Conservation (phyloP, 208 protist genomes). For the Leishmania arabica region DNA sequence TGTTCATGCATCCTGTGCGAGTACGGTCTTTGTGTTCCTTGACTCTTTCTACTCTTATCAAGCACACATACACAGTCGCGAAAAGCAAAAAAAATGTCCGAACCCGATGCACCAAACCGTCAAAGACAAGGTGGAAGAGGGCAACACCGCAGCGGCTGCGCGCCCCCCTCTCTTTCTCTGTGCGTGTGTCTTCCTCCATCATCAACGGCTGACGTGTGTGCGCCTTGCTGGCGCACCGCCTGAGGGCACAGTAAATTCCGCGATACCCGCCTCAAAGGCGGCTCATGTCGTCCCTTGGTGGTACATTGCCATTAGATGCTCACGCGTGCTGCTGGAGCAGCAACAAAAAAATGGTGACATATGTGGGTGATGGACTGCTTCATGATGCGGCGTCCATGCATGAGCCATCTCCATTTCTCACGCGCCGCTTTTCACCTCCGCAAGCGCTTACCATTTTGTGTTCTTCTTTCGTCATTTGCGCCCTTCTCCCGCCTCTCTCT, state of each 20-base stretch:
- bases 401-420: not conserved
- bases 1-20: not conserved
- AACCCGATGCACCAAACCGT: not conserved
- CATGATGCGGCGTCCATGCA: not conserved
- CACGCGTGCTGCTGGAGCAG: not conserved
- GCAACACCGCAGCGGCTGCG: not conserved
- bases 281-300: not conserved
- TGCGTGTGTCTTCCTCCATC: not conserved
- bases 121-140: not conserved
- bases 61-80: not conserved
- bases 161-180: not conserved
- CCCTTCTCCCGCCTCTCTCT: not conserved
- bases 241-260: not conserved
- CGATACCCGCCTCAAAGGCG: too few species aligned
- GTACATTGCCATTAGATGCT: not conserved
- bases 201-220: not conserved
- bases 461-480: not conserved
- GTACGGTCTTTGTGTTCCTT: not conserved
- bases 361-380: not conserved
- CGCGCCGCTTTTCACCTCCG: not conserved
- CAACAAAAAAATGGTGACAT: not conserved
- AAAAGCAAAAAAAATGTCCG: not conserved
- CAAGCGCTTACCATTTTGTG: not conserved
- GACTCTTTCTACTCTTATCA: not conserved
- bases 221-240: not conserved